Conservation (phyloP, 352 stramenopile genomes). For the Phytophthora cryptogea region DNA sequence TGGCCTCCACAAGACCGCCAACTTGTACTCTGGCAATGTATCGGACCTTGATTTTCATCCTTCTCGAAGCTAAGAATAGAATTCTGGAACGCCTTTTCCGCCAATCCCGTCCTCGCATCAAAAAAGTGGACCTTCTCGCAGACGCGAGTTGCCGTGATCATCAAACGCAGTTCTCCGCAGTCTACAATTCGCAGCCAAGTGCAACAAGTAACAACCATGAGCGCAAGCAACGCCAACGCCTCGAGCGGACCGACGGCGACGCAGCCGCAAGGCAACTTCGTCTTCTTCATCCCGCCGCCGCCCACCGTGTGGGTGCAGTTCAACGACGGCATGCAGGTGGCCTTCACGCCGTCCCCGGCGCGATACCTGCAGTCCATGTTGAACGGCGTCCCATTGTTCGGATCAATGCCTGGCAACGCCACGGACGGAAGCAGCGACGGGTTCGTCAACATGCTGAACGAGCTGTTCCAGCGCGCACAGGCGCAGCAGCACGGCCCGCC, state of each 20-base stretch:
- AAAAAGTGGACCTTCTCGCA: slow-evolving; percentile 26
- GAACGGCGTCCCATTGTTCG: slow-evolving; percentile 31
- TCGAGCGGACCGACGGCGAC: slow-evolving; percentile 25
- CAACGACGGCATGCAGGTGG: slow-evolving; percentile 52
- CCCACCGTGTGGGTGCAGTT: slow-evolving; percentile 71
- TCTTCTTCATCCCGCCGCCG: slow-evolving; percentile 65
- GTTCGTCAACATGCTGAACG: slow-evolving; percentile 54
- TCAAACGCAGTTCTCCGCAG: slow-evolving; percentile 24
- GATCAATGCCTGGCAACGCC: slow-evolving; percentile 1
- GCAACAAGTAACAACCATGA: slow-evolving; percentile 28
- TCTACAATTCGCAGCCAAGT: slow-evolving; percentile 35
- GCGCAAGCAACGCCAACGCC: slow-evolving; percentile 26
- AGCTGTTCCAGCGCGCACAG: slow-evolving; percentile 70
- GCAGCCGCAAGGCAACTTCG: slow-evolving; percentile 26
- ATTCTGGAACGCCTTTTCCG: slow-evolving; percentile 9
- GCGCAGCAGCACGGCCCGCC: slow-evolving; percentile 63
- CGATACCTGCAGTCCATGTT: slow-evolving; percentile 48
- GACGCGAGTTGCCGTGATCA: slow-evolving; percentile 24
- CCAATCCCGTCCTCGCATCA: slow-evolving; percentile 21
- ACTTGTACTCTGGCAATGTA: too few relatives aligned
- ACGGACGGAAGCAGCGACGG: slow-evolving; percentile 25
- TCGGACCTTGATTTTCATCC: neutral
- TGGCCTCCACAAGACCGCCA: neutral
- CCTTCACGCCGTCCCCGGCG: slow-evolving; percentile 49
- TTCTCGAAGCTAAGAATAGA: slow-evolving; percentile 42